These are phyloP conservation scores for Aspergillus uvarum DNA, from an alignment of 2,329 filamentous ascomycete species.

Conservation along the genomic window DNA sequence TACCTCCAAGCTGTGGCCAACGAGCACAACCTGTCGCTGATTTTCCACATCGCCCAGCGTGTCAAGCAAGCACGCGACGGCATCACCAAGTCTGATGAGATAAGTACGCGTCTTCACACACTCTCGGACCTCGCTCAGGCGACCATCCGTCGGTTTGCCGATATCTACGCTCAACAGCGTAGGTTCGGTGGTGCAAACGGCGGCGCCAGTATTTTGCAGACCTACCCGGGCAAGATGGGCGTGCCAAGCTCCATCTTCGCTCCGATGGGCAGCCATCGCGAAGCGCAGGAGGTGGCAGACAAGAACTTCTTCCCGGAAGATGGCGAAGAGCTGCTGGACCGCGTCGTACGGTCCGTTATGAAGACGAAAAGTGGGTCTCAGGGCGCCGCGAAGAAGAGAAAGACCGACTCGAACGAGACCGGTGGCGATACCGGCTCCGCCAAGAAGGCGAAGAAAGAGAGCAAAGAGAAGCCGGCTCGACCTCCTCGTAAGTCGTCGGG, in stretches of 20 bases:
- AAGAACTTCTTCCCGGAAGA: conserved; percentile 80
- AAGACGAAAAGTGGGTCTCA: conserved; percentile 55
- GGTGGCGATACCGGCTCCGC: conserved; percentile 25
- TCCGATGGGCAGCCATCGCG: conserved; percentile 70
- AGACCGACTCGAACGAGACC: conserved; percentile 35
- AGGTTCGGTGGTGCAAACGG: conserved; percentile 43
- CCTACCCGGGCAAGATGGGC: conserved; percentile 76
- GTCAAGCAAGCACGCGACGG: conserved; percentile 87
- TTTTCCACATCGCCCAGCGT: conserved; percentile 88
- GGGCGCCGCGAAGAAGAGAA: conserved; percentile 41
- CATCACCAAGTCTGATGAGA: conserved; percentile 56
- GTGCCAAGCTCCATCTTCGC: conserved; percentile 78
- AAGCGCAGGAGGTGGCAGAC: conserved; percentile 80
- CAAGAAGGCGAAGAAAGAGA: conserved; percentile 37
- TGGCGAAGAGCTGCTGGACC: conserved; percentile 73
- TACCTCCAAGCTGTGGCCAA: conserved; percentile 81
- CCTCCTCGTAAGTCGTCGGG: conserved; percentile 38
- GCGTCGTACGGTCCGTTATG: conserved; percentile 67
- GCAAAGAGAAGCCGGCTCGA: conserved; percentile 28
- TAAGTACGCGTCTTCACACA: conserved; percentile 66
- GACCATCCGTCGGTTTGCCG: conserved; percentile 80
- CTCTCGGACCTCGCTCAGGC: conserved; percentile 83
- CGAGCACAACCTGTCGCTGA: conserved; percentile 81
- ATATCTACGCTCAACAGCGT: conserved; percentile 72
- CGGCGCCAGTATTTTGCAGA: conserved; percentile 64